Evolutionary conservation across 768 basidiomycete genomes (phyloP), one percentile per base, ranked within the genome.

Genomic region (Boletus tomentosulus): DNA sequence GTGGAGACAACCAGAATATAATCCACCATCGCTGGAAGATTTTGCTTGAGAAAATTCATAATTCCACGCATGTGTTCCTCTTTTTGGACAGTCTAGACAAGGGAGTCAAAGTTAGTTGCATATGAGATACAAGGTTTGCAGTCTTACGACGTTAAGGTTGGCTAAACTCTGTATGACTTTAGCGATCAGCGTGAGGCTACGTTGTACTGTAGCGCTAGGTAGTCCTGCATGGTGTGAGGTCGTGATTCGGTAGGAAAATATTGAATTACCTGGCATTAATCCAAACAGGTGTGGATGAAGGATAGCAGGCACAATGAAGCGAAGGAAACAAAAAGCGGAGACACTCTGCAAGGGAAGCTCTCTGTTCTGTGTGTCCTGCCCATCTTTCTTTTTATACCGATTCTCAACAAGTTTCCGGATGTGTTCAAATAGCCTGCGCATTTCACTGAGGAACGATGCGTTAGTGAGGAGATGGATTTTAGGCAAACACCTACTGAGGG

Each of bases 111-210:
- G 30, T 60, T 16, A 60, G 58, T 33, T 25, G 37, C 12, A 34
- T 43, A 28, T 27, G 43, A 46, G 31, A 49, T 28, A 35, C 30
- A 49, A 51, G 8, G 22, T 30, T 44, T 28, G 34, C 24, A 24
- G 15, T 72, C 85, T 60, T 66, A 87, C 89, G 8, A 80, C 68
- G 58, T 89, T 92, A 51, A 94, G 73, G 68, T 95, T 95, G 6
- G 92, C 92, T 38, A 94, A 74, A 59, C 87, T 93, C 69, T 92
- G 90, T 19, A 95, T 79, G n/a, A 87, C 88, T 69, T 92, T 93
- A 7, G 91, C 92, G 50, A 95, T 84, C 59, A 91, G 67, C 0
- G 87, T 94, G 47, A 95, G 76, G 66, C 86, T 92, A 34, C 92
- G 83, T 63, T 89, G 85, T 10, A 92, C 82, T 9, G 82, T 73